These are phyloP conservation scores for Trypanosoma scelopori DNA, from an alignment of 208 protist species.

Conservation along the genomic window DNA sequence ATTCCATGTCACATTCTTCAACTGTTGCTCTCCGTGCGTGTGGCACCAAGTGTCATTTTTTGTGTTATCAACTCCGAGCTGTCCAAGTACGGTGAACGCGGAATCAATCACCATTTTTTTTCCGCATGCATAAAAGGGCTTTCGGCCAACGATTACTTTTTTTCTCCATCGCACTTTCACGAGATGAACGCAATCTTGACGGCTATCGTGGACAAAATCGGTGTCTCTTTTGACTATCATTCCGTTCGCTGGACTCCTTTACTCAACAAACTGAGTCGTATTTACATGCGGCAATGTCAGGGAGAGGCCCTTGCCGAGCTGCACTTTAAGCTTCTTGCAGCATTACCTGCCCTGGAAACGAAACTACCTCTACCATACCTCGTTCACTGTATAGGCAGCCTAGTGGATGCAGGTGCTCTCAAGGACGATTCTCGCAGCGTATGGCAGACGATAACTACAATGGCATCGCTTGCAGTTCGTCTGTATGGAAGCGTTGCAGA, in stretches of 20 bases:
- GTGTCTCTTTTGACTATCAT: slow-evolving; percentile 42
- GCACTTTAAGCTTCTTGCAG: slow-evolving; percentile 37
- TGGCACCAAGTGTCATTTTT: slow-evolving; percentile 9
- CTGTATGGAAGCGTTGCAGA: slow-evolving; percentile 51
- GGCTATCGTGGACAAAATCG: slow-evolving; percentile 24
- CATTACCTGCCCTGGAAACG: slow-evolving; percentile 43
- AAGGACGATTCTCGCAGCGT: slow-evolving; percentile 4
- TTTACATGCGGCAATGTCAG: slow-evolving; percentile 55
- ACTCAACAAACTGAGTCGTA: slow-evolving; percentile 71
- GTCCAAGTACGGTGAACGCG: slow-evolving; percentile 6
- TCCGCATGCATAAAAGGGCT: slow-evolving; percentile 41
- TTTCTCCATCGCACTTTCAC: slow-evolving; percentile 37
- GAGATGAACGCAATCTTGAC: slow-evolving; percentile 50
- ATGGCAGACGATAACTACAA: slow-evolving; percentile 42
- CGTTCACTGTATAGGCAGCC: slow-evolving; percentile 58
- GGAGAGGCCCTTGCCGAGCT: slow-evolving; percentile 44
- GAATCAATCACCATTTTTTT: slow-evolving; percentile 32
- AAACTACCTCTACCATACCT: slow-evolving; percentile 63
- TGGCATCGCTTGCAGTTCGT: slow-evolving; percentile 41
- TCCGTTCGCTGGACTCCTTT: slow-evolving; percentile 71
- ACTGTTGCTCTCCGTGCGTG: slow-evolving; percentile 8
- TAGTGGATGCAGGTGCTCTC: slow-evolving; percentile 43
- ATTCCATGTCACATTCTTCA: slow-evolving; percentile 21
- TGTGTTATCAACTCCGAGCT: slow-evolving; percentile 33
- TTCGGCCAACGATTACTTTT: slow-evolving; percentile 76